Evolutionary conservation across 73 alveolate species (phyloP), one percentile per base, ranked within the genome.

Genomic region (Breviolum minutum): DNA sequence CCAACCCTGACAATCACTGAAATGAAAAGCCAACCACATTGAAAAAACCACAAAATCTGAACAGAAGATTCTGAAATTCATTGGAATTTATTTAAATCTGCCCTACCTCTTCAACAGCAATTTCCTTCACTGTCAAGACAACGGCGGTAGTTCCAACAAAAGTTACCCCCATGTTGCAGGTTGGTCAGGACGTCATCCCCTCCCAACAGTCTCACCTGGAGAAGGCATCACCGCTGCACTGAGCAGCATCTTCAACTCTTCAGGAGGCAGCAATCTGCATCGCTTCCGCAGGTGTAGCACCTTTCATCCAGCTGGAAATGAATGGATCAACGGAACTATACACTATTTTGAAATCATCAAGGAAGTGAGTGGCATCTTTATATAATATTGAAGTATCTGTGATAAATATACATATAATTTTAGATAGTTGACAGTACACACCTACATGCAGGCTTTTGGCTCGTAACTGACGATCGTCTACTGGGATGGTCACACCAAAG

Each of bases 201-300:
- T 32, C 26, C 64, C 40, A 66, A 10, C 54, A 2, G 40, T 61
- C 27, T n/a, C 11, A 60, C 90, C 90, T 14, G 60, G 77, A 40
- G 48, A 27, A 26, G 93, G 93, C 76, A 54, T 12, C 61, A 11
- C 7, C n/a, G 62, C 61, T 22, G 73, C 93, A 22, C 61, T 20
- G 14, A 60, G 76, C 90, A 81, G 90, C 66, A 81, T 61, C 63
- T 63, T 61, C 74, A 63, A 30, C 66, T 63, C 94, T 13, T 63
- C 64, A 3, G 94, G 32, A 8, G 94, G 94, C 62, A 86, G 79
- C 77, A 86, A 30, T 4, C 94, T 62, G 63, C 94, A 86, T 61
- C 64, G 16, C 94, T 86, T 86, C 22, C 79, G 64, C 32, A 86
- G 27, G 20, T 5, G 63, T 27, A 86, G 80, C 64, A 63, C 94